Conservation (phyloP, 805 yeast genomes). For the Metschnikowia lochheadii region DNA sequence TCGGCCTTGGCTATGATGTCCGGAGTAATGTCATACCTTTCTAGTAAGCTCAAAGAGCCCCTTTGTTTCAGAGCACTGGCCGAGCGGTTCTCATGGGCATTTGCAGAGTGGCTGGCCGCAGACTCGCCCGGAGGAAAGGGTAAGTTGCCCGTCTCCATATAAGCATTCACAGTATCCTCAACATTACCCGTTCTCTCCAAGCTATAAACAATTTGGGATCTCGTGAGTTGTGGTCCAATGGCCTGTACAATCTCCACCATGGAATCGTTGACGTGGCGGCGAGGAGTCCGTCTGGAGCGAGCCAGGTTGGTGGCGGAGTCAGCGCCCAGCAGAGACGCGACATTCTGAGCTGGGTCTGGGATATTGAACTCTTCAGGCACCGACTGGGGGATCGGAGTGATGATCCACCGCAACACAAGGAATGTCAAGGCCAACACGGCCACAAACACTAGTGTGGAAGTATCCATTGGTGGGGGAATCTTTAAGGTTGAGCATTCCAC, state of each 20-base stretch:
- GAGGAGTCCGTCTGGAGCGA: constrained; percentile 16
- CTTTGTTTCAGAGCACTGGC: not conserved
- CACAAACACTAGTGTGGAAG: constrained; percentile 50
- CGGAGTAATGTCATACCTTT: constrained; percentile 38
- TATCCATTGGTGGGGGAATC: constrained; percentile 38
- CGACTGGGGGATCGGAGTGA: constrained; percentile 51
- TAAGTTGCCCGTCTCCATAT: constrained; percentile 55
- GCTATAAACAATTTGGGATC: constrained; percentile 68
- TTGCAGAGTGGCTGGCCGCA: not conserved
- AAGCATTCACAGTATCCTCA: constrained; percentile 72
- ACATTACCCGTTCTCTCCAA: constrained; percentile 76
- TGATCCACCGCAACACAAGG: constrained; percentile 61
- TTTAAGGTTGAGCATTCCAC: not conserved
- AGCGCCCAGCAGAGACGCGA: not conserved
- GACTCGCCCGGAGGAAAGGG: constrained; percentile 32
- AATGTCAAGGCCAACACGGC: constrained; percentile 49
- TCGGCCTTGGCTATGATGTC: constrained; percentile 14
- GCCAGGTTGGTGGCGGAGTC: not conserved
- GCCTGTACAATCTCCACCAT: constrained; percentile 87
- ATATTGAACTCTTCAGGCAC: constrained; percentile 19
- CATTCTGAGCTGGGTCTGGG: constrained; percentile 13
- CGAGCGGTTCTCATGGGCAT: not conserved
- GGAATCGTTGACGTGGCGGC: constrained; percentile 53
- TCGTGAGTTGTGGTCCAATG: constrained; percentile 69
- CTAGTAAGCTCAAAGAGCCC: constrained; percentile 22